Percentiles rank a stretch among this genome's conserved stretches.
Conservation (phyloP, 2,329 filamentous ascomycete genomes). For the Pyrenophora teres region DNA sequence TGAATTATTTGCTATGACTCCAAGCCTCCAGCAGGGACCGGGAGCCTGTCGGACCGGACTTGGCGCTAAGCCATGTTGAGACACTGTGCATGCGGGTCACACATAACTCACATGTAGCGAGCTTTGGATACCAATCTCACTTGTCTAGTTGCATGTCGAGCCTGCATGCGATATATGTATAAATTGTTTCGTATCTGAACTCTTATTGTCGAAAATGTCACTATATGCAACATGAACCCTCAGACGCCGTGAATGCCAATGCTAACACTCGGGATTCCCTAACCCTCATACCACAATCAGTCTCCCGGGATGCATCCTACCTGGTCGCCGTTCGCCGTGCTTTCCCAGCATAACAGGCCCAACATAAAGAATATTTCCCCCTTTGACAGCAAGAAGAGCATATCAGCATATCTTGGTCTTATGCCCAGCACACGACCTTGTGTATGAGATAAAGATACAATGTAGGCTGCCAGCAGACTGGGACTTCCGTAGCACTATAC, state of each 20-base stretch:
- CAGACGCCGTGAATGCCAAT: conserved; percentile 40
- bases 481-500: conserved; percentile 14
- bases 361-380: conserved; percentile 6
- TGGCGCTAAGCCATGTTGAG: conserved; percentile 16
- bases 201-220: conserved; percentile 16
- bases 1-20: conserved; percentile 37
- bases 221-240: conserved; percentile 30
- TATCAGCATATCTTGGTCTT: conserved; percentile 22
- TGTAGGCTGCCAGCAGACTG: conserved; percentile 14
- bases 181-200: conserved; percentile 12
- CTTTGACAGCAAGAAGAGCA: conserved; percentile 10
- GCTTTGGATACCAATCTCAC: background rate
- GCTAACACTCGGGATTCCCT: background rate
- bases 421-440: conserved; percentile 45
- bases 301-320: background rate
- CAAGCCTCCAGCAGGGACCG: conserved; percentile 19
- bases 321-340: background rate
- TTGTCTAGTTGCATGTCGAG: no score
- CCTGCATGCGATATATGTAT: no score
- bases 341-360: background rate
- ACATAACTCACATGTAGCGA: background rate
- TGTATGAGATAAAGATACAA: conserved; percentile 6
- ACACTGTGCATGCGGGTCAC: background rate
- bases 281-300: background rate
- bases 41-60: conserved; percentile 21